Base-by-base conservation (phyloP, 140 eudicot species). In the Anethum foeniculum region DNA sequence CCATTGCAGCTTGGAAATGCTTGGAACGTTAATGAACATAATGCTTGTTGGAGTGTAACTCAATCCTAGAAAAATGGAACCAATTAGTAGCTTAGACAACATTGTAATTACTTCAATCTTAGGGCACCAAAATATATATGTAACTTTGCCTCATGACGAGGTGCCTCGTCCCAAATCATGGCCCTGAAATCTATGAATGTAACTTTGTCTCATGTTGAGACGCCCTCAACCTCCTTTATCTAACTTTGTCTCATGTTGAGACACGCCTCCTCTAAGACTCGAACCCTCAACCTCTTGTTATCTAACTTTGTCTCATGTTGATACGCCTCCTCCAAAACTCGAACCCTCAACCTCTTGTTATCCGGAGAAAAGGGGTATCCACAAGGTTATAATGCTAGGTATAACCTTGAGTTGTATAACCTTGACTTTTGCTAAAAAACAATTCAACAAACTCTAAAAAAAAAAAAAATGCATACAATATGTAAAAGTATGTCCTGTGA, bases 1-100 rank as follows among this genome's bases (percentile, higher is more conserved):
- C 92, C 92, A 88, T 69, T 88, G 92, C 21, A 88, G 78, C 88
- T 80, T 88, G 69, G 90, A 88, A 30, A 88, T 84, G 83, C 81
- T 72, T 0, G 88, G 90, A 15, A 88, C 83, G 69, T 88, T 86
- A 32, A 88, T 47, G 72, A 88, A 88, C 69, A 88, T 74, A 4
- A 82, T 84, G 71, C 90, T 88, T 41, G 90, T 88, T 47, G 90
- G 90, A 48, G 77, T 80, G 77, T 86, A 88, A 62, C 49, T 80
- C 83, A 88, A 80, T n/a, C 62, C 86, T 84, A 81, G 75, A 27
- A 67, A 60, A 21, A 15, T 7, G 51, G 38, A 71, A 18, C 38
- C 1, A 18, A 21, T 36, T 3, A 44, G 11, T 36, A 14, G 56
- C 39, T 5, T 5, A 48, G 51, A 19, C 13, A 38, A 71, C 49